Evolutionary conservation across 352 stramenopile species (phyloP), one percentile per base, ranked within the genome.

Genomic region (Phytopythium delawarense): DNA sequence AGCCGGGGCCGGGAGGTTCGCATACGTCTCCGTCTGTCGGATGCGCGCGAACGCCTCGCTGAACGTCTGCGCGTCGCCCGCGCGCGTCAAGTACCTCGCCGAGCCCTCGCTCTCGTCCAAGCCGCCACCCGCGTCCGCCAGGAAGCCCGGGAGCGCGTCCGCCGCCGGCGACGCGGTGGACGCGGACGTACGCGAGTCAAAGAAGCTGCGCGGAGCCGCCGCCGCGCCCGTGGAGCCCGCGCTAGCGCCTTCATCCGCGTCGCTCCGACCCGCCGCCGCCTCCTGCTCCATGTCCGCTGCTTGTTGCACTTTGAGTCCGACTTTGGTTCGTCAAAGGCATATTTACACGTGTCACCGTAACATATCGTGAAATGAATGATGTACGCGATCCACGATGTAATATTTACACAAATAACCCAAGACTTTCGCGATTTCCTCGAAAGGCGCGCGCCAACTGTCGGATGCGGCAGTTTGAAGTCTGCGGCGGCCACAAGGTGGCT

Each of bases 31-130:
- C 0, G 82, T 89, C 39, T 78, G 77, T 25, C 77, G 70, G 49
- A 91, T 73, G 34, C 71, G 59, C 5, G 79, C 79, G 56, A 91
- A 91, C 1, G 82, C 82, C 46, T 91, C 69, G 55, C 49, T 80
- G 54, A 86, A 86, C 9, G 67, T 75, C 35, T 76, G 63, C 1
- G 66, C 50, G 18, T 7, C 42, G 42, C 67, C 53, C n/a, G 63
- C 60, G 25, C 59, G 74, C 18, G 76, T 74, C 37, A 86, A 48
- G 42, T 86, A 86, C 7, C 75, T 72, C 52, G 67, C 54, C 25
- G 67, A 61, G 49, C 50, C 9, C 11, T 20, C 59, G 59, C 21
- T 48, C 28, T 56, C 46, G 32, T 75, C 65, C 34, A 34, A 32
- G 21, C 64, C 57, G 16, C 34, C 52, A 6, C 45, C 54, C 3